These are phyloP conservation scores for Xylaria sp. DNA, from an alignment of 2,329 filamentous ascomycete species.

Conservation along the genomic window DNA sequence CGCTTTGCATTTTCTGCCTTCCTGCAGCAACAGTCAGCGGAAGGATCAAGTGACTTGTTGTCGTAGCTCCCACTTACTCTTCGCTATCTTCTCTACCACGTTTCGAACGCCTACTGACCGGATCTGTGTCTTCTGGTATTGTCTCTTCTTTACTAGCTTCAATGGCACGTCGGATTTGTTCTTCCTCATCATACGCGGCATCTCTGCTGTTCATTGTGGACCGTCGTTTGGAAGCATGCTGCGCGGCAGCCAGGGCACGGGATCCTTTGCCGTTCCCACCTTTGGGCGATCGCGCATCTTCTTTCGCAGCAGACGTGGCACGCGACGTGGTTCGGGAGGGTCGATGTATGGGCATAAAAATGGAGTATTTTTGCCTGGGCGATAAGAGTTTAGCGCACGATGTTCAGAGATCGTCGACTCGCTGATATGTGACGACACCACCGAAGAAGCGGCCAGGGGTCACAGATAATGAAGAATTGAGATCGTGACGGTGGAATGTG, in stretches of 20 bases:
- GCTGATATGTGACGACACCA: conserved; percentile 5
- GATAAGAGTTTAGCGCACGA: conserved; percentile 36
- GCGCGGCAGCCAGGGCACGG: conserved; percentile 43
- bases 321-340: conserved; percentile 53
- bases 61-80: conserved; percentile 60
- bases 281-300: conserved; percentile 50
- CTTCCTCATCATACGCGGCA: conserved; percentile 92
- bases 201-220: conserved; percentile 97
- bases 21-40: conserved; percentile 42
- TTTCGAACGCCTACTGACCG: conserved; percentile 63
- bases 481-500: conserved; percentile 8
- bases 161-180: conserved; percentile 79
- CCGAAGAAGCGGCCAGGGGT: conserved; percentile 5
- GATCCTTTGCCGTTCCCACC: conserved; percentile 52
- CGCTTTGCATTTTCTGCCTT: conserved; percentile 69
- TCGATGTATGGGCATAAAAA: conserved; percentile 57
- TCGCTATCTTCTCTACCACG: conserved; percentile 85
- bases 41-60: conserved; percentile 11
- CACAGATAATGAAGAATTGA: not conserved
- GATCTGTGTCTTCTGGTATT: conserved; percentile 47
- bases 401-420: not conserved
- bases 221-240: conserved; percentile 66
- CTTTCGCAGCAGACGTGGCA: conserved; percentile 61
- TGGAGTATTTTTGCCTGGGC: conserved; percentile 59
- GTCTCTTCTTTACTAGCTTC: conserved; percentile 90